Evolutionary conservation across 768 basidiomycete species (phyloP).

Genomic region (Mycena floridula): DNA sequence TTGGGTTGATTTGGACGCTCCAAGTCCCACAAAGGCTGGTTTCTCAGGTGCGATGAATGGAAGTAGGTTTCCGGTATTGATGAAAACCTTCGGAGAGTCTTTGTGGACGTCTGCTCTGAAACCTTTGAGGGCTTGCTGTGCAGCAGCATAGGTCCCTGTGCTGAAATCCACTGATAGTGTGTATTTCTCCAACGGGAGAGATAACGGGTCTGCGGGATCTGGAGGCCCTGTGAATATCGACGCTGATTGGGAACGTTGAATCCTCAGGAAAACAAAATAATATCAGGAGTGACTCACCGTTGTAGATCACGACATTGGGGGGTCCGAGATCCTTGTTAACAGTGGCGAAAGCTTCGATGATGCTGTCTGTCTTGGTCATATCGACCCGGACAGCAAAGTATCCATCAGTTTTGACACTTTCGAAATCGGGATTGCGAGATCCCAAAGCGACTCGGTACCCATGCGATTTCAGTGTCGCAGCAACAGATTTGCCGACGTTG

Average conservation of each 20-base stretch:
- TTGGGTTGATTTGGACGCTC: slow-evolving; percentile 16
- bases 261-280: too few relatives aligned
- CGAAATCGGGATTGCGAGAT: too few relatives aligned
- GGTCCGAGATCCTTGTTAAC: too few relatives aligned
- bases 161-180: slow-evolving; percentile 9
- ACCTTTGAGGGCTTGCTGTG: slow-evolving; percentile 19
- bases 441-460: slow-evolving; percentile 24
- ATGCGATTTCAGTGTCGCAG: too few relatives aligned
- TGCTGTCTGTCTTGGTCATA: slow-evolving; percentile 22
- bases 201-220: slow-evolving; percentile 14
- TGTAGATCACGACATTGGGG: too few relatives aligned
- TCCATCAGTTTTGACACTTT: slow-evolving; percentile 16
- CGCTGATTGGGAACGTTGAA: too few relatives aligned
- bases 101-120: slow-evolving; percentile 17
- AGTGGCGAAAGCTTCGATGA: slow-evolving; percentile 29
- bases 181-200: slow-evolving; percentile 15
- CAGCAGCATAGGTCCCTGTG: slow-evolving; percentile 15
- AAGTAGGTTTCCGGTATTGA: too few relatives aligned
- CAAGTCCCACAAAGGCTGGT: slow-evolving; percentile 11
- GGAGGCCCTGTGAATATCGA: too few relatives aligned
- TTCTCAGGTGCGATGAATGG: slow-evolving; percentile 11
- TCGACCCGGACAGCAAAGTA: too few relatives aligned
- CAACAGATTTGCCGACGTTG: too few relatives aligned
- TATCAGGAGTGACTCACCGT: too few relatives aligned
- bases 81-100: slow-evolving; percentile 19